phyloP scores from a whole-genome alignment of 2,329 filamentous ascomycete species.

The Stemphylium beticola region DNA sequence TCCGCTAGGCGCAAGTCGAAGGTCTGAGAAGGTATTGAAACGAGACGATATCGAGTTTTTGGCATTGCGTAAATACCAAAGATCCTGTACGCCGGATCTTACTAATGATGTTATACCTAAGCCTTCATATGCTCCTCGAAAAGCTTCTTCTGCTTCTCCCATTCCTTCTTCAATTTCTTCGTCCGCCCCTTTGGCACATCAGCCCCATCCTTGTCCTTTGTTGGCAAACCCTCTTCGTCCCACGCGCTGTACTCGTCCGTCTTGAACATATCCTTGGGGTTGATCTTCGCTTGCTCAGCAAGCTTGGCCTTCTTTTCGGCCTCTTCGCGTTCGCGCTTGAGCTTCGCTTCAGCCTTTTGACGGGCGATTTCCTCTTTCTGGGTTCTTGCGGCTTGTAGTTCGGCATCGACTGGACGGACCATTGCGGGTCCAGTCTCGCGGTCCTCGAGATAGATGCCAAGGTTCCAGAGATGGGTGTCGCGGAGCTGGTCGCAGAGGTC shows the following conservation, averaged over 20 bases:
- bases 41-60: too few species aligned
- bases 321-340: slow-evolving; percentile 65
- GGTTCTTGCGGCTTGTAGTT: slow-evolving; percentile 60
- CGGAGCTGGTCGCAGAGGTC: slow-evolving; percentile 74
- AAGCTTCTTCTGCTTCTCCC: slow-evolving; percentile 87
- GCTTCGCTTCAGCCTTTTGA: slow-evolving; percentile 54
- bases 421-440: slow-evolving; percentile 74
- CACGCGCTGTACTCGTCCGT: slow-evolving; percentile 72
- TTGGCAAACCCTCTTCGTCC: slow-evolving; percentile 83
- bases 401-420: slow-evolving; percentile 69
- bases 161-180: slow-evolving; percentile 88
- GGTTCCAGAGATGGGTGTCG: slow-evolving; percentile 78
- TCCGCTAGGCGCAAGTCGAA: too few species aligned
- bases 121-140: slow-evolving; percentile 60
- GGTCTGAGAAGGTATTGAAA: too few species aligned
- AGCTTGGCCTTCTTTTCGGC: slow-evolving; percentile 61
- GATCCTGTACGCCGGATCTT: too few species aligned
- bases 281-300: slow-evolving; percentile 63
- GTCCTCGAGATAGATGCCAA: slow-evolving; percentile 89
- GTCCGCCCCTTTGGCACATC: slow-evolving; percentile 79
- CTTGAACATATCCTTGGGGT: slow-evolving; percentile 64
- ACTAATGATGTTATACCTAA: not conserved
- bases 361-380: slow-evolving; percentile 59
- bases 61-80: too few species aligned
- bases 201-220: slow-evolving; percentile 75